Percentiles rank a stretch among this genome's conserved stretches.
These are phyloP conservation scores for Aspergillus olivimuriae DNA, from an alignment of 495 filamentous ascomycete species.

Conservation along the genomic window DNA sequence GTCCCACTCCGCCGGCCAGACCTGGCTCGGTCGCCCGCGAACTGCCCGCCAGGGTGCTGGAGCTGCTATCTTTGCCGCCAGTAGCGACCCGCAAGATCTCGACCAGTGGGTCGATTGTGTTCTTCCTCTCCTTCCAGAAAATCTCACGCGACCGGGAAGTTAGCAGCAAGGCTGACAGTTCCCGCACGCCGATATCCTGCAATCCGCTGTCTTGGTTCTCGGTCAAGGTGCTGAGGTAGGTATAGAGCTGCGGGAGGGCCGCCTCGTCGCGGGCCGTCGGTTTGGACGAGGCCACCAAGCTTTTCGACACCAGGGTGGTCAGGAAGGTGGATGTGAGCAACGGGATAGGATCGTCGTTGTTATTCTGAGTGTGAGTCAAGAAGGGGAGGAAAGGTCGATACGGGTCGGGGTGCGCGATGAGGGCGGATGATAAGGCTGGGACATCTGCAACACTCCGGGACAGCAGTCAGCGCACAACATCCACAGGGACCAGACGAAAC, in stretches of 20 bases:
- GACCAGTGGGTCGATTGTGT: slow-evolving; percentile 76
- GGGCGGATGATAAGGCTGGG: slow-evolving; percentile 64
- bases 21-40: slow-evolving; percentile 55
- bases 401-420: slow-evolving; percentile 68
- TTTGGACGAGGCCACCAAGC: slow-evolving; percentile 52
- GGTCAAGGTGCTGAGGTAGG: slow-evolving; percentile 72
- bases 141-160: slow-evolving; percentile 65
- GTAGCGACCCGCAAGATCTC: slow-evolving; percentile 77
- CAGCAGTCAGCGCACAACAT: background rate
- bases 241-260: slow-evolving; percentile 79
- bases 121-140: slow-evolving; percentile 82
- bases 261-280: slow-evolving; percentile 53
- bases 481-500: background rate
- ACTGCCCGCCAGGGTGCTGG: slow-evolving; percentile 61
- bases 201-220: slow-evolving; percentile 79
- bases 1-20: slow-evolving; percentile 73
- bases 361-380: slow-evolving; percentile 70
- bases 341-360: slow-evolving; percentile 78
- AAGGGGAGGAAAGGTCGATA: slow-evolving; percentile 84
- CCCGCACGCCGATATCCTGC: slow-evolving; percentile 91
- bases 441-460: slow-evolving; percentile 52
- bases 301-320: slow-evolving; percentile 68
- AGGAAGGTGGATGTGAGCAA: slow-evolving; percentile 87
- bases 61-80: slow-evolving; percentile 61
- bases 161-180: slow-evolving; percentile 82